A percentile compares a stretch with the other conserved stretches of the same genome.
phyloP scores from a whole-genome alignment of 2,329 filamentous ascomycete genomes.

The Ophiognomonia clavigignenti-juglandacearum region DNA sequence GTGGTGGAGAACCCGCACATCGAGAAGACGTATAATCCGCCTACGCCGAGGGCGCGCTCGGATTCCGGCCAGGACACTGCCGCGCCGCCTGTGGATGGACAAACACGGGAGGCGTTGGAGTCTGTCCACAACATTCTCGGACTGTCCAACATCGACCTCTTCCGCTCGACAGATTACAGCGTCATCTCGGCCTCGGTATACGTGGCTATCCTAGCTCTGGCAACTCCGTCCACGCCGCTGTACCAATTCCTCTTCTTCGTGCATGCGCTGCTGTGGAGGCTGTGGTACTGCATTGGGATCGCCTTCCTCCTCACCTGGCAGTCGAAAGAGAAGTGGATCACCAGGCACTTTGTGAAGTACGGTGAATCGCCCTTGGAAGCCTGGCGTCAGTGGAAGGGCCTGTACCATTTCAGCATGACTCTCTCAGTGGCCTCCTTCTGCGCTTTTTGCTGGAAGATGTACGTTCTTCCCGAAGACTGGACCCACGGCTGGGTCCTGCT shows the following conservation, averaged over 20 bases:
- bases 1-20: constrained; percentile 96
- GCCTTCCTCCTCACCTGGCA: constrained; percentile 81
- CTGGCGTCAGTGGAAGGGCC: constrained; percentile 96
- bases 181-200: constrained; percentile 74
- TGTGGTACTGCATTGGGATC: constrained; percentile 89
- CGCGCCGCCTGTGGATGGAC: constrained; percentile 22
- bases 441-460: constrained; percentile 95
- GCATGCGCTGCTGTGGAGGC: constrained; percentile 76
- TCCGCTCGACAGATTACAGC: constrained; percentile 79
- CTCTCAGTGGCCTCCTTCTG: constrained; percentile 88
- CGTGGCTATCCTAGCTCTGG: constrained; percentile 65
- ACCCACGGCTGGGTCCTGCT: constrained; percentile 78
- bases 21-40: constrained; percentile 94
- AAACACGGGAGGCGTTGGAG: constrained; percentile 40
- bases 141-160: constrained; percentile 77
- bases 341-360: constrained; percentile 94
- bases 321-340: constrained; percentile 90
- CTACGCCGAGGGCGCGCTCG: constrained; percentile 62
- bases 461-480: constrained; percentile 82
- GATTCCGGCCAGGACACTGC: constrained; percentile 21
- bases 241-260: constrained; percentile 76
- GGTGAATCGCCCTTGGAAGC: constrained; percentile 87
- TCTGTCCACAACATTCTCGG: constrained; percentile 82
- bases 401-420: constrained; percentile 88
- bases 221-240: constrained; percentile 70